Evolutionary conservation across 441 rosid species (phyloP), one percentile per base, ranked within the genome.

Genomic region (Gossypium gossypioides): DNA sequence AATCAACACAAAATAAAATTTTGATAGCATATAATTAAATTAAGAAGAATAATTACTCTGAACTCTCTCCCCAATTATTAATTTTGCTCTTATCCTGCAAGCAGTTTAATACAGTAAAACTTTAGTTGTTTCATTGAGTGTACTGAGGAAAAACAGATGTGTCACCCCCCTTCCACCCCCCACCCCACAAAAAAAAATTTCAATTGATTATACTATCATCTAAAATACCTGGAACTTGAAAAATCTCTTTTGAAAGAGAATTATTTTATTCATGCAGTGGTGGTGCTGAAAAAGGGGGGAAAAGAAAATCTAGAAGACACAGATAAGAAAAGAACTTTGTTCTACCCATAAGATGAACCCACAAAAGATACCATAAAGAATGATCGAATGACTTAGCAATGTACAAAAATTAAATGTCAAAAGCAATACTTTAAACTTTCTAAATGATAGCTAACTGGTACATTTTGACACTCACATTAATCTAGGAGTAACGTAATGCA

Each of bases 11-110:
- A 76, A 42, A 75, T 13, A 61, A 72, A 67, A 76, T 63, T 32
- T 50, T 25, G 13, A 32, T 68, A 75, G 70, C 40, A 51, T 55
- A 73, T 58, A 74, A 25, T 40, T 74, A 70, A 65, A 37, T 24
- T 63, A 42, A 66, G 82, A 84, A 74, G 27, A 76, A 79, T 74
- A 77, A 74, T 87, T 86, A 88, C 89, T 79, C 87, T 80, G 87
- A 85, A 70, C 76, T 78, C 74, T 85, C 91, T 81, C 58, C 76
- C 73, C 83, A 88, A 77, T 77, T 84, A 58, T 69, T 74, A 74
- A 66, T 73, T 81, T 87, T 83, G 79, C 80, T 85, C 83, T 82
- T 85, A 74, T 81, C 95, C 97, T 90, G 91, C 74, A 74, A 79
- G 83, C 73, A 71, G 68, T 55, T 71, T 54, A 60, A 63, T 25